These are phyloP conservation scores for Entomortierella beljakovae DNA, from an alignment of 192 early-diverging fungal species.

Conservation along the genomic window DNA sequence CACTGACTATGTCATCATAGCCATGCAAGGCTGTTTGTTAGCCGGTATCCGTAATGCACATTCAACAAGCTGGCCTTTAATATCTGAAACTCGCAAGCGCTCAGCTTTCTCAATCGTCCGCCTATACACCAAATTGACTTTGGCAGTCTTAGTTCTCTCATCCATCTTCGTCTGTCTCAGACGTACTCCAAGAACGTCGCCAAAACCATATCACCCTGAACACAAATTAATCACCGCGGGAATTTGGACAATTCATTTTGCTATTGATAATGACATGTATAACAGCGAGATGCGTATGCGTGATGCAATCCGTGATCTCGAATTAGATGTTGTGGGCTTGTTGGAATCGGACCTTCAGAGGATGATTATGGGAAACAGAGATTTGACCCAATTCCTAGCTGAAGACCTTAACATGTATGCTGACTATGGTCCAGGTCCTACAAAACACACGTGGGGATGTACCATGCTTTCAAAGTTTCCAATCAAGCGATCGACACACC, in stretches of 20 bases:
- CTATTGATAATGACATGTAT: constrained; percentile 89
- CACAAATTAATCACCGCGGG: constrained; percentile 77
- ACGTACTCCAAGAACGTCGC: constrained; percentile 63
- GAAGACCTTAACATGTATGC: constrained; percentile 83
- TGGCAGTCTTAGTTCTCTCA: constrained; percentile 53
- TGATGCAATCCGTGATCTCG: constrained; percentile 78
- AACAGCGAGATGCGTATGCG: constrained; percentile 79
- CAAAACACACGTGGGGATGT: constrained; percentile 91
- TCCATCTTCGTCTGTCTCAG: constrained; percentile 49
- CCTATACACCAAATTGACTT: constrained; percentile 51
- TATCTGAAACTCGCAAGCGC: constrained; percentile 18
- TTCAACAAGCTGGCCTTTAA: constrained; percentile 17
- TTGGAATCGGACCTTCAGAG: constrained; percentile 83
- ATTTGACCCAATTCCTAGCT: constrained; percentile 80
- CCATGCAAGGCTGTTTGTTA: constrained; percentile 70
- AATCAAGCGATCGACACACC: constrained; percentile 77
- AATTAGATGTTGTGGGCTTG: constrained; percentile 83
- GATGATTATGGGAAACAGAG: constrained; percentile 89
- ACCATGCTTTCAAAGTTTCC: constrained; percentile 88
- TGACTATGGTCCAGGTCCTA: constrained; percentile 85
- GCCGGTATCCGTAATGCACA: constrained; percentile 64
- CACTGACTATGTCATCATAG: constrained; percentile 74
- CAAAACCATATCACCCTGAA: constrained; percentile 70
- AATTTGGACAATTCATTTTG: constrained; percentile 92
- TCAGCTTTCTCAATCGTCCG: constrained; percentile 43